These are phyloP conservation scores for Crithidia mellificae DNA, from an alignment of 208 protist species.

Conservation along the genomic window DNA sequence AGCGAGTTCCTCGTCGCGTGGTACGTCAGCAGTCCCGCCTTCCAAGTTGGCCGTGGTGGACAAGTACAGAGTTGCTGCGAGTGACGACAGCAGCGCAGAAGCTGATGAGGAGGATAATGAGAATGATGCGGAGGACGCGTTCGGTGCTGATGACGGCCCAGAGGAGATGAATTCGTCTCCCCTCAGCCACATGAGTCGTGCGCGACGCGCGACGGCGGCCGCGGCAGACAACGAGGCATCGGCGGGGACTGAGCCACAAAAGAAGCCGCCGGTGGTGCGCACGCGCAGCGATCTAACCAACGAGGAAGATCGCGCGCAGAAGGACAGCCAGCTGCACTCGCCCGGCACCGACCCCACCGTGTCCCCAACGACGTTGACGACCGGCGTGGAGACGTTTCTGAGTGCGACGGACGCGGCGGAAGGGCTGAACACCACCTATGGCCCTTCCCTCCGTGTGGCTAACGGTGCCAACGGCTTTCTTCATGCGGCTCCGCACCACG, in stretches of 20 bases:
- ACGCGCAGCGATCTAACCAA: slow-evolving; percentile 18
- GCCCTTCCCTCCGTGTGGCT: background rate
- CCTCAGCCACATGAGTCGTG: too few relatives aligned
- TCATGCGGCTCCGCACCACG: background rate
- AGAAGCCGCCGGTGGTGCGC: background rate
- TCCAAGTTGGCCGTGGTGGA: too few relatives aligned
- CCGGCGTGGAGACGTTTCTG: slow-evolving; percentile 10
- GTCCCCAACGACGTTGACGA: slow-evolving; percentile 6
- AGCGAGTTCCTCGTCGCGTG: background rate
- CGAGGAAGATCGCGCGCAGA: background rate
- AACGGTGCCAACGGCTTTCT: background rate
- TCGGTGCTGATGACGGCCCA: background rate
- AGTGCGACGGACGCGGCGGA: slow-evolving; percentile 16
- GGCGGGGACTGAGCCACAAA: too few relatives aligned
- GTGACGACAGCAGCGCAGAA: background rate
- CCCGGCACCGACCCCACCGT: slow-evolving; percentile 1
- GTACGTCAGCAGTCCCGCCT: background rate
- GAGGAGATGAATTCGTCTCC: too few relatives aligned
- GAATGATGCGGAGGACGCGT: too few relatives aligned
- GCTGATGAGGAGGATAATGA: background rate
- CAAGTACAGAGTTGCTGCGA: background rate
- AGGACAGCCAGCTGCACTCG: slow-evolving; percentile 6
- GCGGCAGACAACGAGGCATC: too few relatives aligned
- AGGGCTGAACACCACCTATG: background rate
- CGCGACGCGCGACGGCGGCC: too few relatives aligned